Evolutionary conservation across 495 filamentous ascomycete species (phyloP), one percentile per base, ranked within the genome.

Genomic region (Lasiosphaeriaceae sp.): DNA sequence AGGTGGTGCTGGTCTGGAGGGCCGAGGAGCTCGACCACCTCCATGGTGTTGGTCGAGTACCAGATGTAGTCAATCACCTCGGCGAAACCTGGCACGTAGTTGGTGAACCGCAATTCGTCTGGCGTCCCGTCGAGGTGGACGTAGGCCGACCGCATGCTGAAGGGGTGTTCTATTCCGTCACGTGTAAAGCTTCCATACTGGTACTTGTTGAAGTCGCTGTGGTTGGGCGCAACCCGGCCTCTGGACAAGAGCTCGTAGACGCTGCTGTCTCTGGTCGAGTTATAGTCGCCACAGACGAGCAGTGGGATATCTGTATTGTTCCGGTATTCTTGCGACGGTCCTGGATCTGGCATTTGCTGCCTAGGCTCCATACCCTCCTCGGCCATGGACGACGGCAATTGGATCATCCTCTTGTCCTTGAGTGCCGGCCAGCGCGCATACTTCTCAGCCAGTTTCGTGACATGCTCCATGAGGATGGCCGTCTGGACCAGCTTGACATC

Each of bases 401-500:
- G 84, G 68, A 85, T 86, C 43, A 86, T 75, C 55, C 83, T 83
- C 74, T 95, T 96, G 69, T 96, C 90, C 34, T 84, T 87, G 65
- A 86, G 83, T 4, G 90, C 65, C 4, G 89, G 85, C 77, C 79
- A 83, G 52, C 87, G 87, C 23, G 86, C 80, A 73, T 90, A 98
- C 50, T 83, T 84, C 45, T 96, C 89, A 1, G 93, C 89, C 14
- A 91, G 75, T 68, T 87, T 91, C 11, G 85, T 86, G 34, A 98
- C 77, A 47, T 90, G 83, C 64, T 97, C 93, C 86, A 97, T 89
- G 57, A 98, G 69, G 64, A 97, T 95, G 29, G 91, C 94, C 2
- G 89, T 92, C 69, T 98, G 94, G 17, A 97, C 86, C 19, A 96
- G 75, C 74, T 98, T 97, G 66, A 98, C 94, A 68, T 98, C 94